Evolutionary conservation across 2,329 filamentous ascomycete species (phyloP), one percentile per base, ranked within the genome.

Genomic region (Microdochium nivale): DNA sequence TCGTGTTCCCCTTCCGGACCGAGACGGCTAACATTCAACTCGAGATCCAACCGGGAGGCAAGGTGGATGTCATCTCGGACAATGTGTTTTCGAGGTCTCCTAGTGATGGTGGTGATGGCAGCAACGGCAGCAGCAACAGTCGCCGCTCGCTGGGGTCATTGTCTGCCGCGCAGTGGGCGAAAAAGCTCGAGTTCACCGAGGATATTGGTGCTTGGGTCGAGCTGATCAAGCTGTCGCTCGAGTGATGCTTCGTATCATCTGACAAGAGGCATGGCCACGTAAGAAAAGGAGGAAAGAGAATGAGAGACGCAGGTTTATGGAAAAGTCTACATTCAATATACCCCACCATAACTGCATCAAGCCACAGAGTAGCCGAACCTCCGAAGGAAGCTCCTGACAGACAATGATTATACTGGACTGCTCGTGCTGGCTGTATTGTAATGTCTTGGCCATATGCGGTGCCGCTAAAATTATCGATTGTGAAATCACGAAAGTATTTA

Each of bases 11-110:
- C 1, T 77, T 81, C 59, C 65, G 65, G 33, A 55, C 65, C 16
- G 65, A 62, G 32, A 78, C 75, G 2, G 77, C 76, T 4, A 76
- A 77, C 53, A 67, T 87, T 24, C 74, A 74, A 25, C 59, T 87
- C 13, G 79, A 81, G 58, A 76, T 88, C 19, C 71, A 78, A 21
- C 70, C 77, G 33, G 82, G 84, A 52, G 84, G 78, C 3, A 70
- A 77, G 14, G 73, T 87, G 3, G 70, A 77, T 19, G 70, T 88
- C 33, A 66, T 75, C 2, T 75, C 79, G 24, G 80, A 86, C 58
- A 84, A 86, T 55, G 60, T 81, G 3, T 60, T 79, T 46, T 51
- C 54, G 3, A 51, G 55, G 8, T 57, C 58, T 14, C 55, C 49
- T n/a, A 40, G 5, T 40, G 35, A 19, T 7, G 19, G n/a, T 23